These are phyloP conservation scores for Neurospora sp. DNA, from an alignment of 495 filamentous ascomycete genomes.

Conservation along the genomic window DNA sequence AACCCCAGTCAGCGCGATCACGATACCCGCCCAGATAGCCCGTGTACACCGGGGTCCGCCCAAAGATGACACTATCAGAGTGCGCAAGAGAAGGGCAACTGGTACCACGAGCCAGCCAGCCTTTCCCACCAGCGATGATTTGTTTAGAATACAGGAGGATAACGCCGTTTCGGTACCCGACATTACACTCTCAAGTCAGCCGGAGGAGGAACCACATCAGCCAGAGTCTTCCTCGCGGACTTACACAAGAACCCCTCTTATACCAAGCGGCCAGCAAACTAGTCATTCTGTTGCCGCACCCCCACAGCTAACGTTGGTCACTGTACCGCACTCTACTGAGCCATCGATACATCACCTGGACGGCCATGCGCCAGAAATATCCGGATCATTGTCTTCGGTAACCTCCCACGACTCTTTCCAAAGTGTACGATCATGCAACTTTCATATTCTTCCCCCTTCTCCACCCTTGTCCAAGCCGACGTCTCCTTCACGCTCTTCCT, in stretches of 20 bases:
- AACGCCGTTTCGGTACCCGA: neutral
- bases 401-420: slow-evolving; percentile 39
- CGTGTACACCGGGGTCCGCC: slow-evolving; percentile 8
- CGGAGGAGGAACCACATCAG: neutral
- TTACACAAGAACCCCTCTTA: neutral
- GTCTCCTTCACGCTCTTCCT: slow-evolving; percentile 30
- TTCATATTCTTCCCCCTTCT: slow-evolving; percentile 40
- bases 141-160: neutral
- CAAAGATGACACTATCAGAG: slow-evolving; percentile 1
- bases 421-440: slow-evolving; percentile 48
- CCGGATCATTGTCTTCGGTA: slow-evolving; percentile 18
- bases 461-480: slow-evolving; percentile 33
- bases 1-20: slow-evolving; percentile 8
- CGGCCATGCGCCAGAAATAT: slow-evolving; percentile 4
- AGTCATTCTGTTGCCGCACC: slow-evolving; percentile 27
- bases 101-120: neutral
- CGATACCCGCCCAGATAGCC: slow-evolving; percentile 13
- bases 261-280: slow-evolving; percentile 17
- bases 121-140: neutral
- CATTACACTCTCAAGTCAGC: neutral
- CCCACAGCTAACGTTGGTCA: slow-evolving; percentile 23
- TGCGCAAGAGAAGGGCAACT: neutral
- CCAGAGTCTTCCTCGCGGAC: neutral
- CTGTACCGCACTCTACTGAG: slow-evolving; percentile 21
- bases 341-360: neutral